phyloP scores from a whole-genome alignment of 176 grass and related monocot species.

The Melocanna baccifera region DNA sequence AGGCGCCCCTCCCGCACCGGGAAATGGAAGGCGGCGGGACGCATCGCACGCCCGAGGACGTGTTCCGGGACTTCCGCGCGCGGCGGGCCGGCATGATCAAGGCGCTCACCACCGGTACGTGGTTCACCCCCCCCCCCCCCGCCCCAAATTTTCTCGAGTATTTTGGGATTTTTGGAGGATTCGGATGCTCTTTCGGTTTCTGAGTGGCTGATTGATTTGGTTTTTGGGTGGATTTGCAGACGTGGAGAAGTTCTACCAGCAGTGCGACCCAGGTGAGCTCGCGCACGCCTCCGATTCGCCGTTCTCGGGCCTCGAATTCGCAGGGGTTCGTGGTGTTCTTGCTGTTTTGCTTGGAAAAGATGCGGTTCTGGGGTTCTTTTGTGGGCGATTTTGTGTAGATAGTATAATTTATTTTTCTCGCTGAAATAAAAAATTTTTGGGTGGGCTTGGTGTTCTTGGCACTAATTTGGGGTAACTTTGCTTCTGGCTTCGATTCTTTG shows the following conservation, averaged over 20 bases:
- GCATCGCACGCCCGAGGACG: constrained; percentile 83
- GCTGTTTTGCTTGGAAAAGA: background rate
- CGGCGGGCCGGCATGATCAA: constrained; percentile 85
- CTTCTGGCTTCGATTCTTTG: background rate
- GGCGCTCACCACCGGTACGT: constrained; percentile 67
- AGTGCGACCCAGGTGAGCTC: constrained; percentile 84
- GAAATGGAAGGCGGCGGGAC: constrained; percentile 47
- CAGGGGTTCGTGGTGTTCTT: background rate
- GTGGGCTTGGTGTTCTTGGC: background rate
- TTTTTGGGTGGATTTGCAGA: constrained; percentile 50
- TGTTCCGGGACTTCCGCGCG: constrained; percentile 90
- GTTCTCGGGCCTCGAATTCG: background rate
- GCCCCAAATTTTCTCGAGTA: background rate
- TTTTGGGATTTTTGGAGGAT: background rate
- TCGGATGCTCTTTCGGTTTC: background rate
- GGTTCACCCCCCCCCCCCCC: background rate
- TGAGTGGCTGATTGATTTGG: background rate
- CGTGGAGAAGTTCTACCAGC: constrained; percentile 87
- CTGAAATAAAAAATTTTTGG: background rate
- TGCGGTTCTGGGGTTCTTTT: background rate
- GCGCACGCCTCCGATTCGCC: background rate
- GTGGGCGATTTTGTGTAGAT: background rate
- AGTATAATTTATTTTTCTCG: background rate
- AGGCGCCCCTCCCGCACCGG: background rate
- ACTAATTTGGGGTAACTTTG: background rate